Percentiles rank a stretch among this genome's conserved stretches.
These are phyloP conservation scores for Trichocladium antarcticum DNA, from an alignment of 495 filamentous ascomycete species.

Conservation along the genomic window DNA sequence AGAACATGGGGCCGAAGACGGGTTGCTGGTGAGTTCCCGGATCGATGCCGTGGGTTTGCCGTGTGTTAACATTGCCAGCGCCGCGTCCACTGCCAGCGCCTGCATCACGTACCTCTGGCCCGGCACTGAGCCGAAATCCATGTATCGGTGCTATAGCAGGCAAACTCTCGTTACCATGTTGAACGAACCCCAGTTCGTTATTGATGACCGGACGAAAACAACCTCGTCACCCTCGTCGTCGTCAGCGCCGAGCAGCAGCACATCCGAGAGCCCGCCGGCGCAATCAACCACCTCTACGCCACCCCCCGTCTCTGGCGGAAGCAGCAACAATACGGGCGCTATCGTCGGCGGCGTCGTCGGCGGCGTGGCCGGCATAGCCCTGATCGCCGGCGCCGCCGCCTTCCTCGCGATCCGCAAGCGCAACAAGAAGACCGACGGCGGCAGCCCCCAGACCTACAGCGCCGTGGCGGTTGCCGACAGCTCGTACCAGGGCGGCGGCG, in stretches of 20 bases:
- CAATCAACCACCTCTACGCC: neutral
- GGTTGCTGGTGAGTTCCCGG: slow-evolving; percentile 30
- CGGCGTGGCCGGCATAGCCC: slow-evolving; percentile 15
- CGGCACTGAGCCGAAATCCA: slow-evolving; percentile 19
- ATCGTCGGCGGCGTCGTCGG: slow-evolving; percentile 26
- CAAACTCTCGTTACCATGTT: slow-evolving; percentile 21
- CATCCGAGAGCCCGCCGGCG: neutral
- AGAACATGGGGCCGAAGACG: slow-evolving; percentile 11
- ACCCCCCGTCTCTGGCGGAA: neutral
- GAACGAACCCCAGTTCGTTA: slow-evolving; percentile 22
- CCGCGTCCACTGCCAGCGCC: slow-evolving; percentile 4
- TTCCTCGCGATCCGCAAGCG: slow-evolving; percentile 15
- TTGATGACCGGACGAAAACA: slow-evolving; percentile 18
- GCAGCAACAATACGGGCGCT: slow-evolving; percentile 16
- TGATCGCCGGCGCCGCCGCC: slow-evolving; percentile 13
- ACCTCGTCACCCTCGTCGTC: neutral
- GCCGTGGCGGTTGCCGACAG: slow-evolving; percentile 12
- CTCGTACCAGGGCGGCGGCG: neutral
- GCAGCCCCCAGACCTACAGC: slow-evolving; percentile 8
- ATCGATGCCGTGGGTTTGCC: neutral
- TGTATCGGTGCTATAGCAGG: slow-evolving; percentile 27
- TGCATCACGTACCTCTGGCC: slow-evolving; percentile 34
- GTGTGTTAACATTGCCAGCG: neutral
- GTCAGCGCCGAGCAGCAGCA: neutral
- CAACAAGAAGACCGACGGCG: slow-evolving; percentile 9